These are phyloP conservation scores for Raffaelea arxii DNA, from an alignment of 2,329 filamentous ascomycete genomes.

Conservation along the genomic window DNA sequence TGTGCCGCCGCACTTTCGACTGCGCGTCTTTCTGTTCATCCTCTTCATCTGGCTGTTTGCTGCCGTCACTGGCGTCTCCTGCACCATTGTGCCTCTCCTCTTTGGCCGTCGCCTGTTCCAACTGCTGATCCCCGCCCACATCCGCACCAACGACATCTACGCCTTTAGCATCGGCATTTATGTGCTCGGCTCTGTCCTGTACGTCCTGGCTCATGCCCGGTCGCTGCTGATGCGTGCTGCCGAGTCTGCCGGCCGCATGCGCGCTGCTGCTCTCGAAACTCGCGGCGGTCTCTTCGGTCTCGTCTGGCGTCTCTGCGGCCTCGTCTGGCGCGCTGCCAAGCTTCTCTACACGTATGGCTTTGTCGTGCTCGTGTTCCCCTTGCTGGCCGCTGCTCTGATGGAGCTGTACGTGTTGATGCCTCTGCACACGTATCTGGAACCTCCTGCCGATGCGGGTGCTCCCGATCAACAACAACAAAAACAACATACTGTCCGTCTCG, in stretches of 20 bases:
- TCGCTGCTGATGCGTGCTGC: slow-evolving; percentile 24
- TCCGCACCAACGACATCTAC: slow-evolving; percentile 87
- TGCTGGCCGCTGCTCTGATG: slow-evolving; percentile 67
- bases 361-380: slow-evolving; percentile 69
- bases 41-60: slow-evolving; percentile 89
- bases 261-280: slow-evolving; percentile 15
- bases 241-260: slow-evolving; percentile 20
- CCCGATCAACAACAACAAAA: slow-evolving; percentile 39
- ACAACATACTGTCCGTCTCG: slow-evolving; percentile 68
- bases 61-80: slow-evolving; percentile 71
- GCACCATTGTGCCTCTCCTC: slow-evolving; percentile 78
- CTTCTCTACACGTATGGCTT: slow-evolving; percentile 68
- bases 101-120: slow-evolving; percentile 75
- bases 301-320: slow-evolving; percentile 19
- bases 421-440: slow-evolving; percentile 65
- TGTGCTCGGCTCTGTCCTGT: slow-evolving; percentile 59
- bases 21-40: slow-evolving; percentile 77
- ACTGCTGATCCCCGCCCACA: slow-evolving; percentile 57
- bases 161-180: slow-evolving; percentile 90
- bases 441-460: slow-evolving; percentile 8
- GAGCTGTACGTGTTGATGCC: slow-evolving; percentile 87
- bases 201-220: slow-evolving; percentile 45
- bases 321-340: slow-evolving; percentile 25
- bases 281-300: slow-evolving; percentile 19
- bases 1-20: slow-evolving; percentile 73